phyloP scores from a whole-genome alignment of 306 rosid species.

The Dryas alaskensis region DNA sequence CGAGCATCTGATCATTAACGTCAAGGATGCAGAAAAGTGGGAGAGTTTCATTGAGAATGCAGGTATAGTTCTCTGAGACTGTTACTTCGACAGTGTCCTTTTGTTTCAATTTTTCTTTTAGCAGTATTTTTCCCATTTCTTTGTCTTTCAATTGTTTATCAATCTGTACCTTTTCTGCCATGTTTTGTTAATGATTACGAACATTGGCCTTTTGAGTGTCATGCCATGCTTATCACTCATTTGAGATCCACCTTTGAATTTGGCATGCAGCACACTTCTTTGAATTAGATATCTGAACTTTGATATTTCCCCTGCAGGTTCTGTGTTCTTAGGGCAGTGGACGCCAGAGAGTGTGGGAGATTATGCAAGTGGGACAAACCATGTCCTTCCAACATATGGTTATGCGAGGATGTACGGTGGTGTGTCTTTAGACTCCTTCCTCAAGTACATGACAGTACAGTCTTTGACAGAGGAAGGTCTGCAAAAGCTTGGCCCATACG shows the following conservation, averaged over 20 bases:
- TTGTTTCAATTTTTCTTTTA: background rate
- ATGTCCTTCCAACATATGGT: slow-evolving; percentile 97
- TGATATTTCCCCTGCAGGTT: slow-evolving; percentile 46
- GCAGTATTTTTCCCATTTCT: background rate
- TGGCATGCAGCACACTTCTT: too few species aligned
- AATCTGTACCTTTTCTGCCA: background rate
- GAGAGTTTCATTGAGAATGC: slow-evolving; percentile 95
- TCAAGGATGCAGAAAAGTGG: slow-evolving; percentile 93
- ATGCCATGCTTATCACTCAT: background rate
- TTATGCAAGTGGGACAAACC: slow-evolving; percentile 97
- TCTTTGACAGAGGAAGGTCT: slow-evolving; percentile 95
- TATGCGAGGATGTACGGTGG: slow-evolving; percentile 99
- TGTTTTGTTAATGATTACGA: background rate
- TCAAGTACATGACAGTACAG: slow-evolving; percentile 89
- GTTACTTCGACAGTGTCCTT: background rate
- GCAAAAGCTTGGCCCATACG: slow-evolving; percentile 76
- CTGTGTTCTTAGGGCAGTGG: slow-evolving; percentile 92
- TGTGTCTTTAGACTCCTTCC: slow-evolving; percentile 86
- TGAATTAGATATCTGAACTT: slow-evolving; percentile 2
- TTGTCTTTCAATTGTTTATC: too few species aligned
- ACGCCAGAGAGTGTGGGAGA: slow-evolving; percentile 99
- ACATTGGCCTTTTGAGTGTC: background rate
- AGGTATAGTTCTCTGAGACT: slow-evolving; percentile 40
- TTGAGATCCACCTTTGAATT: background rate
- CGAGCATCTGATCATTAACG: slow-evolving; percentile 88